Base-by-base conservation (phyloP, 2,329 filamentous ascomycete genomes). In the Chrysoporthe austroafricana region DNA sequence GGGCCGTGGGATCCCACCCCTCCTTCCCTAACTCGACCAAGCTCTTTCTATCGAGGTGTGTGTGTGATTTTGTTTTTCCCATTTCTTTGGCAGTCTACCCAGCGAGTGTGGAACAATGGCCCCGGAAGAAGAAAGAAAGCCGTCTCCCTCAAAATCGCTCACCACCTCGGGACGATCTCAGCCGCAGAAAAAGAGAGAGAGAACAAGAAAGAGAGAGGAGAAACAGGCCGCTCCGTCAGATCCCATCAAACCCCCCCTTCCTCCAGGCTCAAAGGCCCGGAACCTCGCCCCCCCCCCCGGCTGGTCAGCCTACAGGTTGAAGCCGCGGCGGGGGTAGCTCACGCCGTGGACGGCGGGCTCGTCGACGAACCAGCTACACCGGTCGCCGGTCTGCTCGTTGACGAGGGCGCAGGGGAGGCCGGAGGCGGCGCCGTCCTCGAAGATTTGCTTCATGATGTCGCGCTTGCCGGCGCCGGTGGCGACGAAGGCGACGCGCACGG, bases 281-380 rank as follows among this genome's bases (percentile, higher is more conserved):
- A 43, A 56, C 21, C 43, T 65, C 36, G 50, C 42, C 34, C 63
- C 64, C 64, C 65, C 66, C 44, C 50, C 46, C 21, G 43, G n/a
- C 61, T 60, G 73, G 72, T 77, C 87, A 6, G 85, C 86, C 1
- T 88, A 86, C 75, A 88, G 77, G 70, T 75, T 79, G 74, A 86
- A 87, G 26, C 91, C 90, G 73, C 91, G 89, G 76, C 91, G 86
- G 34, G 94, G 93, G 76, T 93, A 97, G 69, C 85, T 83, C 14
- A 99, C 92, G 4, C 93, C 94, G 75, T 97, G 91, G 14, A 96
- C 89, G 59, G 96, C 95, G 4, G 91, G 84, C 75, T 89, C 86
- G 77, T 98, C 96, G 56, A 94, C 93, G 77, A 99, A 98, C 96
- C 96, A 99, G 81, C 90, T 96, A 76, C 94, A 93, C 74, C 93